These are phyloP conservation scores for Amanita muscaria DNA, from an alignment of 768 basidiomycete species.

Conservation along the genomic window DNA sequence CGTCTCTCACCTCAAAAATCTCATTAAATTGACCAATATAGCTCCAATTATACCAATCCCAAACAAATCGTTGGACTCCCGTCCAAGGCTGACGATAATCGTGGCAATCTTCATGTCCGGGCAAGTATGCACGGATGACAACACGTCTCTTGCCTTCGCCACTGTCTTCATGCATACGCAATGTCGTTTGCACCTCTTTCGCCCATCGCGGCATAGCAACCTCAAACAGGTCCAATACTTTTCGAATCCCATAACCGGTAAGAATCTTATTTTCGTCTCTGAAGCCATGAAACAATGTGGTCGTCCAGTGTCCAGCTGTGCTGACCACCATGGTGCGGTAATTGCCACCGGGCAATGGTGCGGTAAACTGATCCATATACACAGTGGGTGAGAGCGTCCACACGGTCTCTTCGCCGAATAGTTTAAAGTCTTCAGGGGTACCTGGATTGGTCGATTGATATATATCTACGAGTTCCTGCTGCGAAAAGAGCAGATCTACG, in stretches of 20 bases:
- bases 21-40: conserved; percentile 49
- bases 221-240: conserved; percentile 48
- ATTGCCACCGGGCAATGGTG: conserved; percentile 38
- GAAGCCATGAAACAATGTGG: conserved; percentile 37
- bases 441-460: conserved; percentile 29
- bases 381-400: conserved; percentile 48
- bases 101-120: conserved; percentile 62
- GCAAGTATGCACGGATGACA: conserved; percentile 50
- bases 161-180: conserved; percentile 25
- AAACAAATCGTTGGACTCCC: conserved; percentile 32
- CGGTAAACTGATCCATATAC: conserved; percentile 43
- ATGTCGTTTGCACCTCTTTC: conserved; percentile 34
- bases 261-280: conserved; percentile 15
- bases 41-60: conserved; percentile 59
- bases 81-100: conserved; percentile 35
- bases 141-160: conserved; percentile 30
- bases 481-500: conserved; percentile 47
- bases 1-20: conserved; percentile 42
- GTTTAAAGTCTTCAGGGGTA: conserved; percentile 20
- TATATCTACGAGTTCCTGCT: conserved; percentile 37
- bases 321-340: conserved; percentile 56
- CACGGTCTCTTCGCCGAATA: conserved; percentile 47
- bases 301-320: conserved; percentile 67
- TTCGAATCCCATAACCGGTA: conserved; percentile 41
- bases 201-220: conserved; percentile 51